A percentile compares a stretch with the other conserved stretches of the same genome.
phyloP scores from a whole-genome alignment of 2,329 filamentous ascomycete genomes.

The Calonectria henricotiae region DNA sequence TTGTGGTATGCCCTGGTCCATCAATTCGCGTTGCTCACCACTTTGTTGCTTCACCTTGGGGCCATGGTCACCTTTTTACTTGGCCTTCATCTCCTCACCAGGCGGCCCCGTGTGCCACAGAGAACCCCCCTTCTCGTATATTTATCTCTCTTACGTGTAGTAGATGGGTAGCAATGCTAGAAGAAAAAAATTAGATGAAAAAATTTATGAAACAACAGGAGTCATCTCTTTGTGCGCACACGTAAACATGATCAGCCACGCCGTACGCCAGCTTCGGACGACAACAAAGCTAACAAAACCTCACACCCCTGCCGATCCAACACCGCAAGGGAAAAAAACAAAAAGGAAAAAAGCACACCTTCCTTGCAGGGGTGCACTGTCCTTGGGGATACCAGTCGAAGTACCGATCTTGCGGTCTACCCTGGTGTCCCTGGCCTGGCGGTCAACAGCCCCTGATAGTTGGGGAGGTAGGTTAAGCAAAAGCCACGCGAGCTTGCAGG shows the following conservation, averaged over 20 bases:
- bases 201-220: neutral
- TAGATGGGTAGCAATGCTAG: neutral
- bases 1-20: conserved; percentile 24
- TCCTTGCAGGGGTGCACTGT: conserved; percentile 43
- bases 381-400: conserved; percentile 30
- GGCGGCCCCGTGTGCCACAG: conserved; percentile 8
- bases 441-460: conserved; percentile 32
- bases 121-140: neutral
- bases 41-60: conserved; percentile 31
- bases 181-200: neutral
- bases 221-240: neutral
- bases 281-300: conserved; percentile 36
- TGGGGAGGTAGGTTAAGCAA: conserved; percentile 26
- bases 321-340: conserved; percentile 43
- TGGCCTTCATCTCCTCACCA: conserved; percentile 19
- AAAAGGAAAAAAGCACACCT: conserved; percentile 34
- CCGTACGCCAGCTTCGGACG: conserved; percentile 29
- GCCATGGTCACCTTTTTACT: conserved; percentile 3
- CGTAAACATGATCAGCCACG: conserved; percentile 37
- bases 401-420: conserved; percentile 34
- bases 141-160: neutral
- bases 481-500: conserved; percentile 34
- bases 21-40: conserved; percentile 28
- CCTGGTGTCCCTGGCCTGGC: conserved; percentile 23
- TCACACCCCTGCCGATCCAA: conserved; percentile 51